These are phyloP conservation scores for Handroanthus guayacan DNA, from an alignment of 257 asterid species.

Conservation along the genomic window DNA sequence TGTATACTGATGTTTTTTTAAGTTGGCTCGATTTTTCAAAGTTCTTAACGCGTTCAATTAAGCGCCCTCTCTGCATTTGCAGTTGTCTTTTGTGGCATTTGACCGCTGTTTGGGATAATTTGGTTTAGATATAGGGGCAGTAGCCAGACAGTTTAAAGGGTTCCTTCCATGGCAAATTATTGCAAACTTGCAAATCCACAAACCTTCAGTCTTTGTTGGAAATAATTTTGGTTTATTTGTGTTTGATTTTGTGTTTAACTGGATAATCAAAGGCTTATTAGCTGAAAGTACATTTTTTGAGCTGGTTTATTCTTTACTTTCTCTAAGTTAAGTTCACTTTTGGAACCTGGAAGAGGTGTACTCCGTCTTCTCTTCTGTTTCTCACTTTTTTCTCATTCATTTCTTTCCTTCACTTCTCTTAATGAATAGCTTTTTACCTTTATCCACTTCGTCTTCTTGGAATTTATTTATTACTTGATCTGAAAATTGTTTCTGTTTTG, in stretches of 20 bases:
- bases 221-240: slow-evolving; percentile 1
- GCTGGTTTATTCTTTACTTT: slow-evolving; percentile 35
- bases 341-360: slow-evolving; percentile 40
- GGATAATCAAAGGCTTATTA: neutral
- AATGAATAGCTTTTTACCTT: slow-evolving; percentile 37
- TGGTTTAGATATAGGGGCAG: neutral
- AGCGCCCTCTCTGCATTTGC: neutral
- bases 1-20: neutral
- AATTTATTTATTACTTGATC: slow-evolving; percentile 29
- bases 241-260: neutral
- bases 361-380: slow-evolving; percentile 1
- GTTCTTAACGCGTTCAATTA: neutral
- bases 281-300: slow-evolving; percentile 30
- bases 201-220: neutral
- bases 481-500: slow-evolving; percentile 30
- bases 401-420: slow-evolving; percentile 29
- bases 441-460: slow-evolving; percentile 27
- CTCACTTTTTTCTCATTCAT: neutral
- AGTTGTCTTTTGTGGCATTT: slow-evolving; percentile 10
- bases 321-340: slow-evolving; percentile 28
- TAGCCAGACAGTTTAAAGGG: neutral
- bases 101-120: slow-evolving; percentile 11
- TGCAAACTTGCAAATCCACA: slow-evolving; percentile 1
- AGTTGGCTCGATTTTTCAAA: slow-evolving; percentile 6
- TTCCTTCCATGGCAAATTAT: neutral